Percentiles rank a stretch among this genome's conserved stretches.
Conservation (phyloP, 2,329 filamentous ascomycete species). For the Fusarium austroafricanum region DNA sequence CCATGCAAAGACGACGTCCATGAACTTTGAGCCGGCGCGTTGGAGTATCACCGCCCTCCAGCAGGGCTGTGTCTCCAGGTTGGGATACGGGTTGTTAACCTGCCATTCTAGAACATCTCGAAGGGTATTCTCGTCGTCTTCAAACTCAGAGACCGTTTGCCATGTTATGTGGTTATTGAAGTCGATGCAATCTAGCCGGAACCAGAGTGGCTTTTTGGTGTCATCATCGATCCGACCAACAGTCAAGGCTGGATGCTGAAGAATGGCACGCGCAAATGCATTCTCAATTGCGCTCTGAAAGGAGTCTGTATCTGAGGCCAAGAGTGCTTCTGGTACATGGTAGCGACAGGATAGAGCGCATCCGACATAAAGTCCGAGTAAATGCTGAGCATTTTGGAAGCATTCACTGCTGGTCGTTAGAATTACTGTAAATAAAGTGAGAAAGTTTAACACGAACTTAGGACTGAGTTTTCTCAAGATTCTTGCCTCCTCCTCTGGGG, state of each 20-base stretch:
- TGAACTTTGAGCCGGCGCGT: not conserved
- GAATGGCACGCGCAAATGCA: constrained; percentile 2
- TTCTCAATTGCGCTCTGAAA: not conserved
- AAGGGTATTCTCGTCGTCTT: not conserved
- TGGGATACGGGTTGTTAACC: constrained; percentile 1
- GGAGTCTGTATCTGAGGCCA: rapidly evolving
- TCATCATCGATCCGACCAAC: constrained; percentile 1
- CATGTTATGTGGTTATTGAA: constrained; percentile 23
- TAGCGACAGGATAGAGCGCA: constrained; percentile 28
- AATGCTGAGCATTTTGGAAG: constrained; percentile 5
- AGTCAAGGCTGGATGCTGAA: constrained; percentile 4
- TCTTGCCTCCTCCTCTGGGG: not conserved
- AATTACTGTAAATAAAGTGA: rapidly evolving
- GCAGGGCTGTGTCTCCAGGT: constrained; percentile 1
- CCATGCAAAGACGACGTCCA: constrained; percentile 29
- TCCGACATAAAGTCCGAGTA: not conserved
- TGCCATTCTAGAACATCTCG: constrained; percentile 1
- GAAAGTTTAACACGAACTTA: not conserved
- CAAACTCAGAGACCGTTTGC: not conserved
- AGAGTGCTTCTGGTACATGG: not conserved
- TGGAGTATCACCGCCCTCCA: constrained; percentile 12
- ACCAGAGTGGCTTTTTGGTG: constrained; percentile 13
- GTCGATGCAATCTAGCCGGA: constrained; percentile 12
- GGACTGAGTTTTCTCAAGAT: constrained; percentile 20
- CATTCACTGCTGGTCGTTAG: constrained; percentile 4